These are phyloP conservation scores for Solanum chaucha DNA, from an alignment of 257 asterid genomes.

Conservation along the genomic window DNA sequence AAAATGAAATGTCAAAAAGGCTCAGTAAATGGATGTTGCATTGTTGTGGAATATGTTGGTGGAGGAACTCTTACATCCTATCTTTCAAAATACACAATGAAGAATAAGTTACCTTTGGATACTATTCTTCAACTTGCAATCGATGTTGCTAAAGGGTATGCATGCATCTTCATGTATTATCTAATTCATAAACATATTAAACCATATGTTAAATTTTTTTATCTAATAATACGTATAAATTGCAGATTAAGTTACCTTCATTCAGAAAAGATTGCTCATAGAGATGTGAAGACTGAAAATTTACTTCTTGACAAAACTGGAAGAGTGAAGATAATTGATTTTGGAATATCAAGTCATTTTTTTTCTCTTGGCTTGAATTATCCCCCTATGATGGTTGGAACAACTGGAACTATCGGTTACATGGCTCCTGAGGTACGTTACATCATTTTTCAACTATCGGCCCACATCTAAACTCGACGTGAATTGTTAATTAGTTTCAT, in stretches of 20 bases:
- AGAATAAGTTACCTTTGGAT: neutral
- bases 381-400: neutral
- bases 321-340: slow-evolving; percentile 11
- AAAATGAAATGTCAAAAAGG: neutral
- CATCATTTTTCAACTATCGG: neutral
- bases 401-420: slow-evolving; percentile 1
- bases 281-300: slow-evolving; percentile 19
- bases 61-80: slow-evolving; percentile 4
- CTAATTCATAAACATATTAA: neutral
- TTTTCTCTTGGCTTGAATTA: neutral
- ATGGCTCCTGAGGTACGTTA: slow-evolving; percentile 22
- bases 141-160: slow-evolving; percentile 16
- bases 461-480: neutral
- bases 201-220: neutral
- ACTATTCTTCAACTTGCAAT: slow-evolving; percentile 6
- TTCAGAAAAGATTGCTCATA: slow-evolving; percentile 7
- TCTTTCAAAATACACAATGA: neutral
- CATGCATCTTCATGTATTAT: neutral
- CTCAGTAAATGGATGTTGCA: neutral
- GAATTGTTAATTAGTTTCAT: no score
- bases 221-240: neutral
- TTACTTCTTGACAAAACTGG: neutral
- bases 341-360: slow-evolving; percentile 4
- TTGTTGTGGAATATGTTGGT: neutral
- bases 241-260: slow-evolving; percentile 13